These are phyloP conservation scores for Agaricus sinodeliciosus DNA, from an alignment of 768 basidiomycete genomes.

Conservation along the genomic window DNA sequence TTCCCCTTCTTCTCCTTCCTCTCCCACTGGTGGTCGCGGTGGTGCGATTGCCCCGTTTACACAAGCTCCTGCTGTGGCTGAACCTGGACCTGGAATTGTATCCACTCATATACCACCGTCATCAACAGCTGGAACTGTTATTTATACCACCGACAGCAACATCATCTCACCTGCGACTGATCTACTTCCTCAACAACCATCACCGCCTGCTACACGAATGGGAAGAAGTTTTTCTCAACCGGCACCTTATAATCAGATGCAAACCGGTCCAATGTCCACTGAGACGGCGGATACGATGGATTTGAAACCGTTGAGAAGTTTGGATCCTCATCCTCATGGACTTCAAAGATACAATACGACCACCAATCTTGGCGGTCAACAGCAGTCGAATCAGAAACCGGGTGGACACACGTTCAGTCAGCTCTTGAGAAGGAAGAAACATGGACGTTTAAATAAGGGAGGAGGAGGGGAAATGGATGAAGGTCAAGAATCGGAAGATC, in stretches of 20 bases:
- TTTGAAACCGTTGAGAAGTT: slow-evolving; percentile 7
- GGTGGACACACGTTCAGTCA: slow-evolving; percentile 21
- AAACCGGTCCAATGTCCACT: neutral
- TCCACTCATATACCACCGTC: neutral
- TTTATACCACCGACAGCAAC: neutral
- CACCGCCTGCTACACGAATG: slow-evolving; percentile 1
- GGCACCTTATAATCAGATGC: neutral
- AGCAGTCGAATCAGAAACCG: slow-evolving; percentile 19
- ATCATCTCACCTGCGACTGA: neutral
- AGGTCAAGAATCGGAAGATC: slow-evolving; percentile 16
- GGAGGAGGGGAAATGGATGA: slow-evolving; percentile 2
- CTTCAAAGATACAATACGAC: neutral
- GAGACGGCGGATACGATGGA: neutral
- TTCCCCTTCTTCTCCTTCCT: slow-evolving; percentile 1
- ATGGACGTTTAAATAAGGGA: slow-evolving; percentile 15
- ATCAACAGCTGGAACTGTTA: slow-evolving; percentile 4
- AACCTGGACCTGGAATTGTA: neutral
- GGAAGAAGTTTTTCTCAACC: slow-evolving; percentile 9
- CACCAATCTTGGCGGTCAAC: slow-evolving; percentile 14
- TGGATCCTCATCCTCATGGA: too few relatives aligned
- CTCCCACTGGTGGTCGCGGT: neutral
- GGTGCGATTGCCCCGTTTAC: too few relatives aligned
- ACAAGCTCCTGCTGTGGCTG: neutral
- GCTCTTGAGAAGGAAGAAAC: slow-evolving; percentile 34
- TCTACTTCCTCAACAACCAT: neutral